phyloP scores from a whole-genome alignment of 306 rosid species.

The Acacia confusa region DNA sequence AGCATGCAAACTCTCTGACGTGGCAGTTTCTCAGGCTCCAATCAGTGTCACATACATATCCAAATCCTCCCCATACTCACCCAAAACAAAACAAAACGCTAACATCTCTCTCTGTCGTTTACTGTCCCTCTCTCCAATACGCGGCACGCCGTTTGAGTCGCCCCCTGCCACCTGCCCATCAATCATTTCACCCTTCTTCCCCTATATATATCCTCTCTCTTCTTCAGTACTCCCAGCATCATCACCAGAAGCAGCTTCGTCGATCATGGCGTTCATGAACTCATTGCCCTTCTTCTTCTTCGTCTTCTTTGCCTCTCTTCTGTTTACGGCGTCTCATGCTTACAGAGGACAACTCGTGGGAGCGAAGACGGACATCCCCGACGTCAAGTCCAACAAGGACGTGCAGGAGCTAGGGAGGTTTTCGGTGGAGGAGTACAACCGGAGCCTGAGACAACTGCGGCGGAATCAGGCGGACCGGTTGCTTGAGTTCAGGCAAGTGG shows the following conservation, averaged over 20 bases:
- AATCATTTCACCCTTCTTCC: not conserved
- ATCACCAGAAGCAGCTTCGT: not conserved
- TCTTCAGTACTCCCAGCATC: not conserved
- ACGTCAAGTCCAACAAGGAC: slow-evolving; percentile 61
- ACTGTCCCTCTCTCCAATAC: not conserved
- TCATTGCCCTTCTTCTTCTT: not conserved
- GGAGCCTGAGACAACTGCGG: slow-evolving; percentile 13
- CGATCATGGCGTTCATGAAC: slow-evolving; percentile 37
- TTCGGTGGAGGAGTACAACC: slow-evolving; percentile 74
- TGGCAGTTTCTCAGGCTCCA: not conserved
- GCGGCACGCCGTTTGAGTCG: slow-evolving; percentile 15
- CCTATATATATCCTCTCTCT: not conserved
- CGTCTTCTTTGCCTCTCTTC: slow-evolving; percentile 14
- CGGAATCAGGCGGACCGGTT: not conserved
- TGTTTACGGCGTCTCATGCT: slow-evolving; percentile 34
- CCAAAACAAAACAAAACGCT: not conserved
- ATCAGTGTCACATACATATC: not conserved
- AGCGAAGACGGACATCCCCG: slow-evolving; percentile 41
- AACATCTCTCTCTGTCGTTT: not conserved
- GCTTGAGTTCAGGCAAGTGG: slow-evolving; percentile 59
- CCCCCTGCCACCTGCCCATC: slow-evolving; percentile 11
- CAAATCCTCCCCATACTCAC: not conserved
- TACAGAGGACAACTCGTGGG: slow-evolving; percentile 41
- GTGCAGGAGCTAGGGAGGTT: slow-evolving; percentile 76
- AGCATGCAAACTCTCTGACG: slow-evolving; percentile 8